Percentiles rank a stretch among this genome's conserved stretches.
Evolutionary conservation across 768 basidiomycete genomes (phyloP).

Genomic region (Pleurotus eryngii): DNA sequence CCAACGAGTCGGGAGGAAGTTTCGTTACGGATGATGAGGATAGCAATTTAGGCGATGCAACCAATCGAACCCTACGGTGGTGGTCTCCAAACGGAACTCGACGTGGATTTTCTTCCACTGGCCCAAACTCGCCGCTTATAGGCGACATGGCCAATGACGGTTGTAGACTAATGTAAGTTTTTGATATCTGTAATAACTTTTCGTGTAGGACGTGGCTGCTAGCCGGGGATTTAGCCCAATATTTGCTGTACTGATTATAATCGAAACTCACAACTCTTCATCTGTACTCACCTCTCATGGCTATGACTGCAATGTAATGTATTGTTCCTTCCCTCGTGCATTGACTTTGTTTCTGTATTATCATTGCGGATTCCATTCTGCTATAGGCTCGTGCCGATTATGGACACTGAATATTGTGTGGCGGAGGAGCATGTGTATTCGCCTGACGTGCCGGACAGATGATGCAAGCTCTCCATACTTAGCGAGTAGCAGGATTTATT

Average conservation of each 20-base stretch:
- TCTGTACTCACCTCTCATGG: too few species aligned
- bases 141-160: slow-evolving; percentile 52
- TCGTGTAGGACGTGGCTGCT: slow-evolving; percentile 1
- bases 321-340: too few species aligned
- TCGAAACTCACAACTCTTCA: too few species aligned
- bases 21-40: slow-evolving; percentile 22
- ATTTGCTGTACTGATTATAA: background rate
- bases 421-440: too few species aligned
- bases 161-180: slow-evolving; percentile 64
- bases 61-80: slow-evolving; percentile 36
- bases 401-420: too few species aligned
- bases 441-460: too few species aligned
- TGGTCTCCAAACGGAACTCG: slow-evolving; percentile 49
- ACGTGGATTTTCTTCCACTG: slow-evolving; percentile 31
- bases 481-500: too few species aligned
- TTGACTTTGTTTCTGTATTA: too few species aligned
- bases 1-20: slow-evolving; percentile 34
- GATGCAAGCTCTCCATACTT: too few species aligned
- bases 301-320: too few species aligned
- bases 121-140: slow-evolving; percentile 47
- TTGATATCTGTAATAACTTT: slow-evolving; percentile 25
- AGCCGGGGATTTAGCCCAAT: background rate
- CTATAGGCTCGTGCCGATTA: too few species aligned
- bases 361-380: too few species aligned
- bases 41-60: slow-evolving; percentile 28